These are phyloP conservation scores for Nannochloropsis gaditana DNA, from an alignment of 108 stramenopile genomes.

Conservation along the genomic window DNA sequence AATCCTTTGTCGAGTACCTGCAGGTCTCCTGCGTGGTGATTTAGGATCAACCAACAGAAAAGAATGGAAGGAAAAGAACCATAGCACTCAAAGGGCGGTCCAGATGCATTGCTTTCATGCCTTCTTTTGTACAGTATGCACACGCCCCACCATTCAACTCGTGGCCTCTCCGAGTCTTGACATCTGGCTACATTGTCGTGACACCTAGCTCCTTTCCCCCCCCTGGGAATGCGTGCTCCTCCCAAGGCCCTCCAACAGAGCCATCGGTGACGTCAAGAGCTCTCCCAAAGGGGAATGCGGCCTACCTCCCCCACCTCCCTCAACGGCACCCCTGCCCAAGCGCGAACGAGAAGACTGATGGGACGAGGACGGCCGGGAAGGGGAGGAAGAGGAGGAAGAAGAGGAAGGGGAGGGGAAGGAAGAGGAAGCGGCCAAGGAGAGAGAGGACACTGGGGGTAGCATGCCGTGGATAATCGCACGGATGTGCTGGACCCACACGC, in stretches of 20 bases:
- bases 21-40: too few species aligned
- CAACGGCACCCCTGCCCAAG: not conserved
- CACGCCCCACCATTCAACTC: too few species aligned
- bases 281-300: not conserved
- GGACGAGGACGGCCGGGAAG: not conserved
- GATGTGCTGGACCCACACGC: not conserved
- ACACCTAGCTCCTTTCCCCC: not conserved
- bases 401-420: not conserved
- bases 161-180: too few species aligned
- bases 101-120: too few species aligned
- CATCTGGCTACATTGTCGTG: too few species aligned
- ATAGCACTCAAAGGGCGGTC: too few species aligned
- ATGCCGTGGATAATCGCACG: not conserved
- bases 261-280: not conserved
- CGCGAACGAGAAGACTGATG: not conserved
- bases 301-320: not conserved
- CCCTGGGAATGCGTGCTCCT: not conserved
- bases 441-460: not conserved
- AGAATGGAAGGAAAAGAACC: too few species aligned
- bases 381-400: not conserved
- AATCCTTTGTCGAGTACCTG: too few species aligned
- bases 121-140: too few species aligned
- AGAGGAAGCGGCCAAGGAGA: not conserved
- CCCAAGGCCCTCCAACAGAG: not conserved
- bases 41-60: too few species aligned